Evolutionary conservation across 2,329 filamentous ascomycete genomes (phyloP).

Genomic region (Cadophora luteo-olivacea): DNA sequence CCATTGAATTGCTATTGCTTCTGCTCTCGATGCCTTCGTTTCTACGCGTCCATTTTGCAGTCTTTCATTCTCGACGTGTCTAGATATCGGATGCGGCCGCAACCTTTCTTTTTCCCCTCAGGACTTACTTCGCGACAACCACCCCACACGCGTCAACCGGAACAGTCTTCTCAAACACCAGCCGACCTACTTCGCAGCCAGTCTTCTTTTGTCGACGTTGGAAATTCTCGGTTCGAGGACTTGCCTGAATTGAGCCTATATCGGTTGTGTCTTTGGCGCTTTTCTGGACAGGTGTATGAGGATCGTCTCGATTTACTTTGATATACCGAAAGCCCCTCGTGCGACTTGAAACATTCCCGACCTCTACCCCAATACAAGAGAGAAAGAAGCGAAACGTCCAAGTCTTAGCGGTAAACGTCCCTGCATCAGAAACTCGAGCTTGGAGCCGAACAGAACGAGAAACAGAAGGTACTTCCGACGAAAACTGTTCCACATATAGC

Average conservation of each 20-base stretch:
- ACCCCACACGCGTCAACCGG: constrained; percentile 27
- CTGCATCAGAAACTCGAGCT: not conserved
- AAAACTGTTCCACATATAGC: not conserved
- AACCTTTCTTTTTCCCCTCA: constrained; percentile 7
- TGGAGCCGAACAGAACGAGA: not conserved
- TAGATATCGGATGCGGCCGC: not conserved
- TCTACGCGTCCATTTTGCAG: not conserved
- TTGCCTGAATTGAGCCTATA: not conserved
- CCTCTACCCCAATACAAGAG: not conserved
- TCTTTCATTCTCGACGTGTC: not conserved
- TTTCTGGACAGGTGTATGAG: not conserved
- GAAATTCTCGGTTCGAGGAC: not conserved
- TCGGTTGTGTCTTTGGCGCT: not conserved
- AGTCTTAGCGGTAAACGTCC: not conserved
- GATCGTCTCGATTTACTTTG: too few relatives aligned
- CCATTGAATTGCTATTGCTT: not conserved
- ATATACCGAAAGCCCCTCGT: not conserved
- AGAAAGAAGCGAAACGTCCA: constrained; percentile 4
- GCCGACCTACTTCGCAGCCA: constrained; percentile 10
- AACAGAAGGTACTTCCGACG: not conserved
- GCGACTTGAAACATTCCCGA: not conserved
- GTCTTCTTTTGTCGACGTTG: not conserved
- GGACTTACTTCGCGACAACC: constrained; percentile 1
- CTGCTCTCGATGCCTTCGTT: not conserved
- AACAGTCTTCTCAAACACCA: constrained; percentile 13